Conservation (phyloP, 768 basidiomycete genomes). For the Boletus fagicola region DNA sequence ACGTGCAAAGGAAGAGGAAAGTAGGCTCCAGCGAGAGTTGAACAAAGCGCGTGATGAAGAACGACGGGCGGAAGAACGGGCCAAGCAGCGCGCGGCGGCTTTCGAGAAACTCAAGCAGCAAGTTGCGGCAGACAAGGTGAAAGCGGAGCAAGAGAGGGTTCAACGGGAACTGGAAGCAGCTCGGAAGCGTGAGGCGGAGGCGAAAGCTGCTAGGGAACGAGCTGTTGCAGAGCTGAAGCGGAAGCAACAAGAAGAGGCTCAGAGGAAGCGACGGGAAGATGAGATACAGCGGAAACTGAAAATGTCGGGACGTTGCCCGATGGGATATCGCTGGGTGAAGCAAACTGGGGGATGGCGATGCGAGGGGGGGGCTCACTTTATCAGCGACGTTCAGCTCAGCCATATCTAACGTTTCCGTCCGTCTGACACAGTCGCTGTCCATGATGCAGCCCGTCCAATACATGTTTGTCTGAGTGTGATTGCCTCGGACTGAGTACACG, state of each 20-base stretch:
- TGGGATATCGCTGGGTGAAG: constrained; percentile 46
- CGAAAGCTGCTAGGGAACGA: constrained; percentile 24
- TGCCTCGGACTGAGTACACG: background rate
- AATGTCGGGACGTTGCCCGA: constrained; percentile 48
- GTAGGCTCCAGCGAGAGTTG: constrained; percentile 17
- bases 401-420: background rate
- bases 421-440: background rate
- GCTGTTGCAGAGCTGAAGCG: constrained; percentile 28
- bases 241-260: constrained; percentile 39
- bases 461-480: background rate
- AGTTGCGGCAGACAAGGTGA: constrained; percentile 14
- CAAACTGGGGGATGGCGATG: constrained; percentile 44
- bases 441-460: no score
- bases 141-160: constrained; percentile 19
- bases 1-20: constrained; percentile 19
- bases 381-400: constrained; percentile 32
- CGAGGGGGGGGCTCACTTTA: constrained; percentile 44
- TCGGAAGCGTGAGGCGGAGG: constrained; percentile 20
- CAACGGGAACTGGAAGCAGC: constrained; percentile 29
- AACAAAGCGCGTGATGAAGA: constrained; percentile 17
- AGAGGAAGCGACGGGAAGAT: constrained; percentile 19
- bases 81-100: constrained; percentile 20
- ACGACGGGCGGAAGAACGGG: constrained; percentile 25
- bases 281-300: constrained; percentile 41
- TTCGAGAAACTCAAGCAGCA: constrained; percentile 20